These are phyloP conservation scores for Viola pubescens DNA, from an alignment of 441 rosid species.

Conservation along the genomic window DNA sequence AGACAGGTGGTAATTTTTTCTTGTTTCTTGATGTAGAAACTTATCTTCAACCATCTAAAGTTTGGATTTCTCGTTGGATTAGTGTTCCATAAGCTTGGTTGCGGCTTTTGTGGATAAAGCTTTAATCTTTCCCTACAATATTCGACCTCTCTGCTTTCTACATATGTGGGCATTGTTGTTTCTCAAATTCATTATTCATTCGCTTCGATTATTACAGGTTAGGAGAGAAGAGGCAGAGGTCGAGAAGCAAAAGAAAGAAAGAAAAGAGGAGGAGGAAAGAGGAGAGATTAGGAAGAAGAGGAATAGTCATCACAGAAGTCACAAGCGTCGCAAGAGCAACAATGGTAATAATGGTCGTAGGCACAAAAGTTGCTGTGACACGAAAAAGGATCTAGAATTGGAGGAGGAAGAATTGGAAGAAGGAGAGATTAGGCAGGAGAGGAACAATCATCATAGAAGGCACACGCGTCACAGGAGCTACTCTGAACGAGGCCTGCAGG, in stretches of 20 bases:
- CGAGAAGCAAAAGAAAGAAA: constrained; percentile 13
- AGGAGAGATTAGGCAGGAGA: constrained; percentile 3
- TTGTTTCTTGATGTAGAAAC: neutral
- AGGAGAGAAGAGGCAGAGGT: constrained; percentile 11
- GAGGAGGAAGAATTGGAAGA: constrained; percentile 7
- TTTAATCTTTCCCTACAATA: too few species aligned
- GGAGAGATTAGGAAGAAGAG: constrained; percentile 2
- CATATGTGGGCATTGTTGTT: neutral
- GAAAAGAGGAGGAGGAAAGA: constrained; percentile 4
- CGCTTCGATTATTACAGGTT: neutral
- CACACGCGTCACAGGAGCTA: neutral
- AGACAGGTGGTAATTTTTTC: neutral
- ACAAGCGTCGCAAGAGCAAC: constrained; percentile 3
- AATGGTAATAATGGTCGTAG: neutral
- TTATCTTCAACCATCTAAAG: too few species aligned
- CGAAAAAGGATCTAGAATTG: constrained; percentile 1
- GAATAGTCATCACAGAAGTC: neutral
- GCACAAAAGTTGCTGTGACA: neutral
- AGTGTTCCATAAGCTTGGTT: neutral
- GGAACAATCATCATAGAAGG: neutral
- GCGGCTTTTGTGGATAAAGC: too few species aligned
- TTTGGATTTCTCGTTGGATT: neutral
- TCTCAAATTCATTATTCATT: neutral
- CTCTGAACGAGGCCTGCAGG: neutral
- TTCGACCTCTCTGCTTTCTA: too few species aligned